Evolutionary conservation across 2,329 filamentous ascomycete genomes (phyloP).

Genomic region (Verticillium albo-atrum): DNA sequence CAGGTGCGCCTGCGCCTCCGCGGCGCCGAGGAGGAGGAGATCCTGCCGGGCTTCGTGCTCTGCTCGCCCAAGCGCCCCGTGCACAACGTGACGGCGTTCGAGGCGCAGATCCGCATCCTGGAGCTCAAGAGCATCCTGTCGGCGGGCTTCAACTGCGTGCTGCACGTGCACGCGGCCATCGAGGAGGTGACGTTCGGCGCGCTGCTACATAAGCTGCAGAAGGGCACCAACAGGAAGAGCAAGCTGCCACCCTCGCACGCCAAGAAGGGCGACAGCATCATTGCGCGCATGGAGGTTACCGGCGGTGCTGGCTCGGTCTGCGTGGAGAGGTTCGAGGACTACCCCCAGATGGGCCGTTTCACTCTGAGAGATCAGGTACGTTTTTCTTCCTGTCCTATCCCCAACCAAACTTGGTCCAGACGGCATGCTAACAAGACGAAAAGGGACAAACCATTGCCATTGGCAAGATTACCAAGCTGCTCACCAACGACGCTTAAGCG

Average conservation of each 20-base stretch:
- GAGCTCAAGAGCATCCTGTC: conserved; percentile 92
- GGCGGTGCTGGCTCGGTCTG: conserved; percentile 84
- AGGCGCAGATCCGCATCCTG: conserved; percentile 93
- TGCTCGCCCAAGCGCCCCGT: conserved; percentile 93
- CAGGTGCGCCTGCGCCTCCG: conserved; percentile 89
- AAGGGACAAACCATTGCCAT: conserved; percentile 99
- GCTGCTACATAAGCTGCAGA: conserved; percentile 90
- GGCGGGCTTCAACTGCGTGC: conserved; percentile 94
- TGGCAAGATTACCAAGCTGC: conserved; percentile 95
- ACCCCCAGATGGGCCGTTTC: conserved; percentile 88
- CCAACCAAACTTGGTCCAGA: too few species aligned
- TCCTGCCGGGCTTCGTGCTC: conserved; percentile 90
- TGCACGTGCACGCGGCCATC: conserved; percentile 95
- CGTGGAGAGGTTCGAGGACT: conserved; percentile 92
- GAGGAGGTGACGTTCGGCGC: conserved; percentile 92
- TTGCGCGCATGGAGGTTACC: conserved; percentile 83
- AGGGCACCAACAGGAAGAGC: conserved; percentile 88
- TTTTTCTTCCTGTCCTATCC: too few species aligned
- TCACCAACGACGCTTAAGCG: conserved; percentile 32
- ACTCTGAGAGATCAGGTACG: conserved; percentile 82
- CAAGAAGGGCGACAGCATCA: conserved; percentile 76
- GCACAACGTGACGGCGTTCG: conserved; percentile 83
- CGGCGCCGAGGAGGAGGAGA: conserved; percentile 96
- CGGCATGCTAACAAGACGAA: conserved; percentile 15
- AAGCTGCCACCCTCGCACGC: conserved; percentile 92